Evolutionary conservation across 352 stramenopile species (phyloP), one percentile per base, ranked within the genome.

Genomic region (Phytophthora pini): DNA sequence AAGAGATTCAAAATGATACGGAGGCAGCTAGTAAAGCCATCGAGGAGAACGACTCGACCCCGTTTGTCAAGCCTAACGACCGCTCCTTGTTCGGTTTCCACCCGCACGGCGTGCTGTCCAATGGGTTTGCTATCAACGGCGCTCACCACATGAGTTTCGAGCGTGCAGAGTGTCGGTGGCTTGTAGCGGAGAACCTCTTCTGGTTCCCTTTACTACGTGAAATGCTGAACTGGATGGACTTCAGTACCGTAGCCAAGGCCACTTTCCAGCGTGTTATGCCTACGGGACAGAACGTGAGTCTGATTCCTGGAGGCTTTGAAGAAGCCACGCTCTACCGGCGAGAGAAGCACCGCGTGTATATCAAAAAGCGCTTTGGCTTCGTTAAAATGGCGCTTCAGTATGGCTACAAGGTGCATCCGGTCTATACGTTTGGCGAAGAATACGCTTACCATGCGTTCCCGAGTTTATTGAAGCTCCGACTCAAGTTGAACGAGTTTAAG

Each of bases 241-340:
- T 83, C 29, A 70, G 72, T 34, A 69, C 70, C 27, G 80, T 88
- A 8, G 72, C 32, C 41, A 89, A 84, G 58, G 4, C 32, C 0
- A 85, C 63, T 7, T 88, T 93, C 46, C 47, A 72, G 4, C 13
- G 34, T 8, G 50, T 92, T 38, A 86, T 89, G 79, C 55, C 50
- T 3, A 56, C 73, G 5, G 72, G 73, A 0, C 61, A 79, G 43
- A 95, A 91, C 71, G 51, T 94, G 59, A 76, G 72, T 26, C 61
- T 98, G 22, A 78, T 96, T 26, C 93, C 95, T 4, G 95, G 95
- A 9, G 94, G 95, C n/a, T 98, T 98, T 61, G 92, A 98, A 68
- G 95, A 98, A 69, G 93, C 93, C 7, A 97, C 94, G 26, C 60
- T 98, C 13, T 96, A 88, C 48, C 64, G 71, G 34, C 76, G 77